Percentiles rank a stretch among this genome's conserved stretches.
Conservation (phyloP, 1,284 basidiomycete genomes). For the Ganoderma sp. region DNA sequence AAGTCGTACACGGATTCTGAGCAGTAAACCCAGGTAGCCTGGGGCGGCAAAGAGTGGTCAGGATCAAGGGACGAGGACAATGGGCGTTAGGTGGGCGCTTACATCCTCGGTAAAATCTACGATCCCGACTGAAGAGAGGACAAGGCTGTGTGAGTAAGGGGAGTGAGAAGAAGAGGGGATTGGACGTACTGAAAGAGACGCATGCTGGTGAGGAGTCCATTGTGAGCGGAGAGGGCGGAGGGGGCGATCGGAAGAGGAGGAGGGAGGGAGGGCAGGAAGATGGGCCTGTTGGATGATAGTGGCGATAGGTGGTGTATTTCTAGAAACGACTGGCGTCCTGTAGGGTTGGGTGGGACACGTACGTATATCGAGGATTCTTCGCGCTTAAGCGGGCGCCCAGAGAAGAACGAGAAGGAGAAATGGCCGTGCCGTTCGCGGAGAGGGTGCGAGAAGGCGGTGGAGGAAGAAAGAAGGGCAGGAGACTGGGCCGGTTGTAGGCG, state of each 20-base stretch:
- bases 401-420: conserved; percentile 13
- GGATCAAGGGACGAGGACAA: conserved; percentile 21
- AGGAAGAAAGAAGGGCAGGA: conserved; percentile 2
- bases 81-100: conserved; percentile 36
- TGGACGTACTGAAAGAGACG: conserved; percentile 71
- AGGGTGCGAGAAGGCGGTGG: conserved; percentile 6
- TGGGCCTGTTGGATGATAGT: conserved; percentile 25
- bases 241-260: conserved; percentile 19
- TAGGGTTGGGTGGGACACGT: conserved; percentile 25
- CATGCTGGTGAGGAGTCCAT: conserved; percentile 55
- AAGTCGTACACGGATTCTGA: conserved; percentile 74
- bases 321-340: conserved; percentile 34
- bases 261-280: conserved; percentile 30
- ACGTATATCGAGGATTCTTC: conserved; percentile 21
- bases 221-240: conserved; percentile 18
- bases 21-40: conserved; percentile 75
- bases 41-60: conserved; percentile 17
- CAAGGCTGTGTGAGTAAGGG: conserved; percentile 17
- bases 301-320: conserved; percentile 37
- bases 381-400: conserved; percentile 28
- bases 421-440: conserved; percentile 4
- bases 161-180: conserved; percentile 6
- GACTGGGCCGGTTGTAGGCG: conserved; percentile 5
- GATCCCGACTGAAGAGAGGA: conserved; percentile 60
- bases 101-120: conserved; percentile 77